These are phyloP conservation scores for Metschnikowia cubensis DNA, from an alignment of 805 yeast genomes.

Conservation along the genomic window DNA sequence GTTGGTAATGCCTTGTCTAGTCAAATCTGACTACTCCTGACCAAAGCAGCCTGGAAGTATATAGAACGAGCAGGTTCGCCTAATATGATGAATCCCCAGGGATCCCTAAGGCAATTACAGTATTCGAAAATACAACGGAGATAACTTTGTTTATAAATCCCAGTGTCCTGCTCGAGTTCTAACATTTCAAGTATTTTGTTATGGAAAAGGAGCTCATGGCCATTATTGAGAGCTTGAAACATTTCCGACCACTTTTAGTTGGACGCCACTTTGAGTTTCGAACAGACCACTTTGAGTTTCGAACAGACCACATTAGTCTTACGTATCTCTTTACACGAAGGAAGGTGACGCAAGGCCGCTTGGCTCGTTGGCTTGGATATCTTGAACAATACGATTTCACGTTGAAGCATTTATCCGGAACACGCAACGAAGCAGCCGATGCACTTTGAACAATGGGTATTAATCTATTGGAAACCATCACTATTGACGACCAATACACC, in stretches of 20 bases:
- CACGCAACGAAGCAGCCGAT: constrained; percentile 3
- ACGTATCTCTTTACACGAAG: not conserved
- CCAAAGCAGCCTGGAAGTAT: no score
- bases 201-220: constrained; percentile 7
- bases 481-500: not conserved
- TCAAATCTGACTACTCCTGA: no score
- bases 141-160: no score
- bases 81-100: no score
- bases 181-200: not conserved
- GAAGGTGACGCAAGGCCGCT: not conserved
- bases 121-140: no score
- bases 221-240: constrained; percentile 4
- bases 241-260: constrained; percentile 2
- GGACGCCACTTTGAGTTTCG: constrained; percentile 3
- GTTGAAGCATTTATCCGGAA: not conserved
- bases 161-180: no score
- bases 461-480: not conserved
- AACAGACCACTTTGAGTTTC: no score
- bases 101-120: no score
- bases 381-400: not conserved
- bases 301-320: constrained; percentile 2
- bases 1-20: no score
- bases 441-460: constrained; percentile 1
- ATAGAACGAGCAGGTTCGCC: no score
- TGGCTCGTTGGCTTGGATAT: not conserved